Evolutionary conservation across 1,284 basidiomycete genomes (phyloP).

Genomic region (Tilletia walkeri): DNA sequence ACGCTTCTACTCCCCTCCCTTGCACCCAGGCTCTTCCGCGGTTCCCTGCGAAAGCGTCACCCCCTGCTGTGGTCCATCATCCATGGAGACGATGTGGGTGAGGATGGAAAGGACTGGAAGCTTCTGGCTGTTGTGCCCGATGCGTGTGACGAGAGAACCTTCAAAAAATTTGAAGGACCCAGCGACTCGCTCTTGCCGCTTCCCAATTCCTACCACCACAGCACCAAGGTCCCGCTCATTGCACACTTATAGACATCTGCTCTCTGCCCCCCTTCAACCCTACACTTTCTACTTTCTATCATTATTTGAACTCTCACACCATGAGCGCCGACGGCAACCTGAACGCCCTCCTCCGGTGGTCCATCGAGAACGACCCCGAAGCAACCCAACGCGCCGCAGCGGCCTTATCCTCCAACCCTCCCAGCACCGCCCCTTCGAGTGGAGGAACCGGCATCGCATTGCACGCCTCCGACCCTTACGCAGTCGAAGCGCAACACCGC

Average conservation of each 20-base stretch:
- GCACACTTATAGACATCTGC: neutral
- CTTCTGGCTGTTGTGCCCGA: too few species aligned
- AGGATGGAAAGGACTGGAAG: too few species aligned
- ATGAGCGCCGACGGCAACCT: conserved; percentile 5
- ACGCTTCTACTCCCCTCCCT: too few species aligned
- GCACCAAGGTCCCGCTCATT: too few species aligned
- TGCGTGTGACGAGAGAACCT: too few species aligned
- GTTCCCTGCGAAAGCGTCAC: too few species aligned
- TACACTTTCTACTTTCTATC: neutral
- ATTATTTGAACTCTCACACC: neutral
- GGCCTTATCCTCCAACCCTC: neutral
- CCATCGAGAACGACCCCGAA: conserved; percentile 16
- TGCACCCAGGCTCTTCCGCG: too few species aligned
- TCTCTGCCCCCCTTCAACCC: neutral
- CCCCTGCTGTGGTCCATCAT: too few species aligned
- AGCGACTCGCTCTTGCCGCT: too few species aligned
- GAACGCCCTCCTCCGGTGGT: conserved; percentile 11
- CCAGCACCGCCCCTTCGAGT: neutral
- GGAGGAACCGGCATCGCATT: neutral
- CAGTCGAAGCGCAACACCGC: neutral
- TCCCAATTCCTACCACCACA: too few species aligned
- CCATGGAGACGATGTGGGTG: too few species aligned
- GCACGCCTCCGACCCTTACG: neutral
- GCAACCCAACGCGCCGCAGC: neutral
- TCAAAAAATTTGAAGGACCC: too few species aligned